Conservation (phyloP, 495 filamentous ascomycete genomes). For the Lophiostoma macrostomum region DNA sequence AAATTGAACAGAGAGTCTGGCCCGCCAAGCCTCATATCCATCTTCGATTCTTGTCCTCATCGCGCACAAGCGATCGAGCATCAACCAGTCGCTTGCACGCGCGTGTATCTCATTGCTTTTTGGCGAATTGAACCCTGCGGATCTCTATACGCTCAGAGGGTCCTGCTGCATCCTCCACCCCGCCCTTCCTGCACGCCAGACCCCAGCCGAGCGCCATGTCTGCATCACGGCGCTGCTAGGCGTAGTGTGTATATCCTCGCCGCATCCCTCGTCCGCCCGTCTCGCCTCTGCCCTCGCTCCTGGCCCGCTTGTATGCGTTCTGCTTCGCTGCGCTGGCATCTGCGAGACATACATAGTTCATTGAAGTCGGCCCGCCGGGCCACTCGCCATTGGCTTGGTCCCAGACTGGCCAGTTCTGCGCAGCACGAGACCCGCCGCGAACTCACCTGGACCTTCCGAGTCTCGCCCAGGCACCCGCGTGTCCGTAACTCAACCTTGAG, state of each 20-base stretch:
- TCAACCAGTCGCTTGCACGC: background rate
- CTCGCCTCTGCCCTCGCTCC: background rate
- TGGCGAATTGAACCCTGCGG: background rate
- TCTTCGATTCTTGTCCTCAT: too few species aligned
- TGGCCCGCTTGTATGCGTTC: background rate
- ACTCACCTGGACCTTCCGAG: background rate
- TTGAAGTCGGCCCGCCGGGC: background rate
- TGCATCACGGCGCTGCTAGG: background rate
- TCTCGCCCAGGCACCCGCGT: background rate
- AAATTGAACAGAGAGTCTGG: too few species aligned
- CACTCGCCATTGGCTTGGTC: background rate
- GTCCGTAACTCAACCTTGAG: too few species aligned
- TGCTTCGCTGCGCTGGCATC: background rate
- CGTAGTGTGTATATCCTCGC: background rate
- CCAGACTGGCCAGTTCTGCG: slow-evolving; percentile 8
- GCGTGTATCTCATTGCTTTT: slow-evolving; percentile 3
- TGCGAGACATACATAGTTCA: background rate
- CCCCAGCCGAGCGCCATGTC: background rate
- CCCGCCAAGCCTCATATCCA: background rate
- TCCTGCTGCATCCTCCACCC: background rate
- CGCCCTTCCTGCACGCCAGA: background rate
- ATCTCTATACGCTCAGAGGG: background rate
- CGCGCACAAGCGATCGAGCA: background rate
- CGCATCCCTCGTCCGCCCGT: background rate
- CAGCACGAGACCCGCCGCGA: slow-evolving; percentile 10